Conservation (phyloP, 2,329 filamentous ascomycete species). For the Byssothecium circinans region DNA sequence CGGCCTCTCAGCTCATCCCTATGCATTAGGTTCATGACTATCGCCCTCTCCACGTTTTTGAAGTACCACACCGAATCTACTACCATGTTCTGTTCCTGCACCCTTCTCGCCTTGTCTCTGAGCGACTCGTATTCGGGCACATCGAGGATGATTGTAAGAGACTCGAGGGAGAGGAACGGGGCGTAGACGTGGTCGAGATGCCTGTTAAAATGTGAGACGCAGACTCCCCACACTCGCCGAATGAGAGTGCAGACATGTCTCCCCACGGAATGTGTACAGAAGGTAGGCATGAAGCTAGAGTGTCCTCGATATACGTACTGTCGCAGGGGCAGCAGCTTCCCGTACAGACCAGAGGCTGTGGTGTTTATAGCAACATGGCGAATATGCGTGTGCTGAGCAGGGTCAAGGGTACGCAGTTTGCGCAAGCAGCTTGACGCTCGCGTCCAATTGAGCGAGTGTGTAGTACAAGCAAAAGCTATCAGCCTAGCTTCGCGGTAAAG, state of each 20-base stretch:
- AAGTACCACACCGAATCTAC: conserved; percentile 7
- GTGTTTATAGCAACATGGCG: conserved; percentile 8
- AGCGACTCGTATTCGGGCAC: conserved; percentile 3
- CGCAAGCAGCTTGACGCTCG: neutral
- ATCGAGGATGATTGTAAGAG: conserved; percentile 16
- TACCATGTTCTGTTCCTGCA: conserved; percentile 10
- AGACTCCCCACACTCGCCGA: too few relatives aligned
- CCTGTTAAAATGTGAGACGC: neutral
- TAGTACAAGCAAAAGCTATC: conserved; percentile 14
- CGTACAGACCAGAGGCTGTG: conserved; percentile 3
- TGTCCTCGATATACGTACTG: neutral
- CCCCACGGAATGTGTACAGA: too few relatives aligned
- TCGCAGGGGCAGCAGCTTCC: conserved; percentile 7
- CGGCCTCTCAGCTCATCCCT: conserved; percentile 1
- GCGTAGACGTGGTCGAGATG: conserved; percentile 8
- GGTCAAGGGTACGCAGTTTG: conserved; percentile 10
- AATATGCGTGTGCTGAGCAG: conserved; percentile 4
- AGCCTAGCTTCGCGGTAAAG: conserved; percentile 12
- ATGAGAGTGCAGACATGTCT: too few relatives aligned
- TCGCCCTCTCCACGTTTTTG: conserved; percentile 13
- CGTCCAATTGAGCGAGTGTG: conserved; percentile 14
- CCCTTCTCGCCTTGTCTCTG: neutral
- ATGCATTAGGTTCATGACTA: conserved; percentile 13
- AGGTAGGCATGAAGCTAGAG: neutral
- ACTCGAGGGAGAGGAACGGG: conserved; percentile 9